Evolutionary conservation across 2,329 filamentous ascomycete genomes (phyloP).

Genomic region (Pestalotiopsis sp.): DNA sequence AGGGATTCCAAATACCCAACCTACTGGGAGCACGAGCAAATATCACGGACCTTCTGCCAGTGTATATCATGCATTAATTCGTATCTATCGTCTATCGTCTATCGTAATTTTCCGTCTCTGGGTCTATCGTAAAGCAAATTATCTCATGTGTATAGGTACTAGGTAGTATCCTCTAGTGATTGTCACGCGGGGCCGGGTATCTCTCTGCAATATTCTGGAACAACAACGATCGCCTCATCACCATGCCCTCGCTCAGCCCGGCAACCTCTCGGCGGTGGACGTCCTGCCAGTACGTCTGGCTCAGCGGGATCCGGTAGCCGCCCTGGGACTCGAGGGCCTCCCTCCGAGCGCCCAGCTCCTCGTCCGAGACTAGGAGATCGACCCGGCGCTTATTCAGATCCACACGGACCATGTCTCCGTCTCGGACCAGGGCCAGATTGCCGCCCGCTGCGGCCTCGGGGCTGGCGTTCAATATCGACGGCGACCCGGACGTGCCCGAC

Average conservation of each 20-base stretch:
- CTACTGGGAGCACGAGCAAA: neutral
- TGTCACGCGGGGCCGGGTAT: neutral
- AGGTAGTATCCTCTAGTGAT: conserved; percentile 5
- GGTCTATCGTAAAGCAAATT: neutral
- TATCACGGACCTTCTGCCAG: neutral
- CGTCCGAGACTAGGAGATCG: conserved; percentile 45
- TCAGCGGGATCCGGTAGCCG: conserved; percentile 41
- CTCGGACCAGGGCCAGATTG: conserved; percentile 51
- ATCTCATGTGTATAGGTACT: neutral
- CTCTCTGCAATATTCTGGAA: conserved; percentile 11
- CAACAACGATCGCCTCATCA: conserved; percentile 5
- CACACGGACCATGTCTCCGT: conserved; percentile 53
- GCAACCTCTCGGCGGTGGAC: conserved; percentile 26
- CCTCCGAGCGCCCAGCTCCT: conserved; percentile 43
- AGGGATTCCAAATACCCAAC: no score
- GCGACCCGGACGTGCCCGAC: conserved; percentile 57
- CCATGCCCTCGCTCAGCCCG: conserved; percentile 7
- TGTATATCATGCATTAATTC: neutral
- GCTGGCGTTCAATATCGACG: conserved; percentile 58
- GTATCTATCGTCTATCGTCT: neutral
- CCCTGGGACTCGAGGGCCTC: conserved; percentile 38
- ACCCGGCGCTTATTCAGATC: conserved; percentile 52
- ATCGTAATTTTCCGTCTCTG: neutral
- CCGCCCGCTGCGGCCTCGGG: conserved; percentile 58
- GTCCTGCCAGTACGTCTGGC: conserved; percentile 54